A percentile compares a stretch with the other conserved stretches of the same genome.
These are phyloP conservation scores for Mortierella sp. DNA, from an alignment of 371 early-diverging fungal genomes.

Conservation along the genomic window DNA sequence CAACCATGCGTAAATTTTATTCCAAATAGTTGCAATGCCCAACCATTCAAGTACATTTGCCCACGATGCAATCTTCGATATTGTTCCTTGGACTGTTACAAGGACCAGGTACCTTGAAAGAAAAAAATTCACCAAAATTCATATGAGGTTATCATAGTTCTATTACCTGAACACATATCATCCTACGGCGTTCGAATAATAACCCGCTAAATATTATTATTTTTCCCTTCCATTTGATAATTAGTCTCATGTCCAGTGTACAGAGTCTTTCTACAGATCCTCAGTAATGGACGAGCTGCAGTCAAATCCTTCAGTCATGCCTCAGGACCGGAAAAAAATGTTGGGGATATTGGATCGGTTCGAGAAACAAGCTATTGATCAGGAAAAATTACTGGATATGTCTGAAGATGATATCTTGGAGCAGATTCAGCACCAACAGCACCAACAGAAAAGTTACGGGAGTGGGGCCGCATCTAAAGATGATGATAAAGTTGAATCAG, in stretches of 20 bases:
- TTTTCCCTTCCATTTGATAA: slow-evolving; percentile 12
- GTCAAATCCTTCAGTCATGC: slow-evolving; percentile 56
- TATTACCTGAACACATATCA: background rate
- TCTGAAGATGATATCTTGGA: slow-evolving; percentile 32
- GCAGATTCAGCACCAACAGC: slow-evolving; percentile 10
- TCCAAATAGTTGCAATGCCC: slow-evolving; percentile 65
- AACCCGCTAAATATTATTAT: slow-evolving; percentile 32
- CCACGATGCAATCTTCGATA: slow-evolving; percentile 79
- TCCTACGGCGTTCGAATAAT: background rate
- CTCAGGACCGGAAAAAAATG: slow-evolving; percentile 65
- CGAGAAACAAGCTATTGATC: slow-evolving; percentile 60
- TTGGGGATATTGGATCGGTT: slow-evolving; percentile 65
- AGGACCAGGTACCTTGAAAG: slow-evolving; percentile 58
- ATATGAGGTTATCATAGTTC: too few species aligned
- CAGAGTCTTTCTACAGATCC: slow-evolving; percentile 76
- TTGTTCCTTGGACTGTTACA: slow-evolving; percentile 77
- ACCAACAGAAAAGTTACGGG: background rate
- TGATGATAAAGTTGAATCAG: background rate
- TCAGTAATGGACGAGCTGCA: slow-evolving; percentile 72
- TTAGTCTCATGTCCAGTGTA: slow-evolving; percentile 64
- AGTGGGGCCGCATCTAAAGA: background rate
- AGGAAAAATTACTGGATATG: slow-evolving; percentile 32
- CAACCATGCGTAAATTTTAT: background rate
- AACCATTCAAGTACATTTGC: slow-evolving; percentile 73
- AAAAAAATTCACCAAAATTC: too few species aligned